Base-by-base conservation (phyloP, 2,329 filamentous ascomycete genomes). In the Talaromyces sp. region DNA sequence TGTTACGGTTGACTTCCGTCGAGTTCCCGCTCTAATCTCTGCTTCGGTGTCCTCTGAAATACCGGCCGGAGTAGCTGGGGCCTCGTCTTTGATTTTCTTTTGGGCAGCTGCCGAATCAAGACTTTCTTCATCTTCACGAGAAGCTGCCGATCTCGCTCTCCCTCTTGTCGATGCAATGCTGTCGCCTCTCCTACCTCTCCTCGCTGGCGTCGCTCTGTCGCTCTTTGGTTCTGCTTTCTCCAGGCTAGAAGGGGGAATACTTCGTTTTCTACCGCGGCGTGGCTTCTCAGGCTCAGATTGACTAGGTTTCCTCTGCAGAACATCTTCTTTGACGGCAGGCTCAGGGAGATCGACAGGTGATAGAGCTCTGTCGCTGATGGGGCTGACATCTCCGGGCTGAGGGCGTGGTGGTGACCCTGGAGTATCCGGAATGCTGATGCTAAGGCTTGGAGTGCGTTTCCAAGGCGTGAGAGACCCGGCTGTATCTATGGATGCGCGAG, bases 321-420 rank as follows among this genome's bases (percentile, higher is more conserved):
- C 65, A 33, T 62, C 65, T 25, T 66, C 69, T 36, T 70, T 72
- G 42, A 65, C 67, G 10, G 68, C 68, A 13, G 66, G 61, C 59
- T 71, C 69, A 56, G 70, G 66, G 19, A 67, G 69, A 47, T 70
- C 71, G 57, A 68, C 62, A 15, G 76, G 73, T 13, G 77, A 79
- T n/a, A 69, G 68, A 2, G 72, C 75, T 51, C 69, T 71, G 39
- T 79, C 77, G 55, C 77, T 80, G 59, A 80, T 78, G 0, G 78
- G 78, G 65, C 78, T 80, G 11, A 80, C 73, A 65, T 79, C 77
- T 58, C 77, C 75, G 2, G 76, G 72, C 5, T 72, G 69, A 53
- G 78, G 78, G 2, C 74, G 72, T 56, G 71, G 66, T 10, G 78
- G 78, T 22, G 78, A 79, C 17, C 69, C 68, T 30, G 76, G 75